Evolutionary conservation across 768 basidiomycete species (phyloP), one percentile per base, ranked within the genome.

Genomic region (Mycena polygramma): DNA sequence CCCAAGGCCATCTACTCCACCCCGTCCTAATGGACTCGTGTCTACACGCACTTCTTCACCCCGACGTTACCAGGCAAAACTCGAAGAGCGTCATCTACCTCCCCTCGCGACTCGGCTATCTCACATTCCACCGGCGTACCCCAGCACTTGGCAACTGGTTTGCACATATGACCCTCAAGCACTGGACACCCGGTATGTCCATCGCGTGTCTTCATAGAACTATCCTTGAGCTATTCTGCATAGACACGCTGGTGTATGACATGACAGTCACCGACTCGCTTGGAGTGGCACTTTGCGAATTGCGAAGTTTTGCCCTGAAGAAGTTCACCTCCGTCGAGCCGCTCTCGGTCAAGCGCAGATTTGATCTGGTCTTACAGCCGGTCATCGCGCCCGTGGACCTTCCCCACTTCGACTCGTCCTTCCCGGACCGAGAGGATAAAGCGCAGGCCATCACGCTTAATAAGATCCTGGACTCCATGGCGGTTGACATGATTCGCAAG

Each of bases 131-230:
- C 36, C 53, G 61, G 26, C 66, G 26, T 22, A 22, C 11, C 5
- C 20, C 4, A 1, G 52, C 3, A 6, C 41, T 35, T 9, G 63
- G 63, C 10, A 65, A 70, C 15, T 70, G 69, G 69, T 61, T 60
- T 52, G 60, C 58, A 2, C 58, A 66, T 26, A 55, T 70, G 1
- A 26, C 15, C 0, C 63, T 43, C 11, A 41, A 53, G 5, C 36
- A 48, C 14, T 70, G 69, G 69, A 46, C 52, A 0, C 69, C 63
- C 37, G 69, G 69, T 70, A 49, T 46, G 43, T 19, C 8, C 26
- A 0, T 15, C 15, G 7, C 6, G 35, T 53, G 6, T 57, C 43
- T 15, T 39, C 49, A 20, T 14, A n/a, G 6, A 15, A 19, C 14
- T 10, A 9, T 8, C 41, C n/a, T n/a, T 24, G 11, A 57, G 30